Evolutionary conservation across 345 rosid genomes (phyloP).

Genomic region (Salix arbutifolia): DNA sequence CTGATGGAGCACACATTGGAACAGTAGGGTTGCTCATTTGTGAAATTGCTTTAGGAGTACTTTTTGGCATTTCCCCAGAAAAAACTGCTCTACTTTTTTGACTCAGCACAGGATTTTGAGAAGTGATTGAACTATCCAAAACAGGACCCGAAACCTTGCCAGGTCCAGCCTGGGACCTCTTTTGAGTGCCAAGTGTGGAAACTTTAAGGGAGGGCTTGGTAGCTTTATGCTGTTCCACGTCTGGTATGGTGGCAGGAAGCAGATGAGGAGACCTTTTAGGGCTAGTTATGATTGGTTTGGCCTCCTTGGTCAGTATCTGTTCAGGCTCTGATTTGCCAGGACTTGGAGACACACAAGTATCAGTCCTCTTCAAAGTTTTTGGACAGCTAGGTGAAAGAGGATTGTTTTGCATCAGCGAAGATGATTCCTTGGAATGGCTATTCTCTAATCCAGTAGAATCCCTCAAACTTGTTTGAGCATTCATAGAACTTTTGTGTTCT

Average conservation of each 20-base stretch:
- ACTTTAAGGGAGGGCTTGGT: conserved; percentile 41
- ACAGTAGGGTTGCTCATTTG: conserved; percentile 33
- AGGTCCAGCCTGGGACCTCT: conserved; percentile 40
- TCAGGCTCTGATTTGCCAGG: conserved; percentile 40
- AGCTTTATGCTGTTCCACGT: conserved; percentile 39
- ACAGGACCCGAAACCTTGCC: conserved; percentile 33
- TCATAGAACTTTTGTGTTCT: conserved; percentile 24
- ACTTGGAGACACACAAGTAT: conserved; percentile 25
- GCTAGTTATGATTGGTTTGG: conserved; percentile 37
- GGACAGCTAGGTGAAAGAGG: conserved; percentile 21
- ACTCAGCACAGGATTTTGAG: conserved; percentile 38
- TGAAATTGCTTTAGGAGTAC: conserved; percentile 42
- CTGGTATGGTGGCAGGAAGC: conserved; percentile 17
- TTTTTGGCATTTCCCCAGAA: conserved; percentile 48
- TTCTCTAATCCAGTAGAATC: conserved; percentile 32
- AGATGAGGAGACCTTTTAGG: conserved; percentile 49
- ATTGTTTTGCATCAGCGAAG: conserved; percentile 30
- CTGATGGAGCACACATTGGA: conserved; percentile 37
- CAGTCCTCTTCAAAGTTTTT: conserved; percentile 18
- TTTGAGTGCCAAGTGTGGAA: conserved; percentile 36
- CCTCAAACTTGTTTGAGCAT: conserved; percentile 26
- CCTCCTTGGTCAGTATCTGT: conserved; percentile 33
- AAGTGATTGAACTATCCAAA: conserved; percentile 37
- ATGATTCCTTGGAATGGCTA: conserved; percentile 26
- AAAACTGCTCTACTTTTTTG: conserved; percentile 44